Evolutionary conservation across 2,329 filamentous ascomycete species (phyloP).

Genomic region (Akanthomyces dipterigenus): DNA sequence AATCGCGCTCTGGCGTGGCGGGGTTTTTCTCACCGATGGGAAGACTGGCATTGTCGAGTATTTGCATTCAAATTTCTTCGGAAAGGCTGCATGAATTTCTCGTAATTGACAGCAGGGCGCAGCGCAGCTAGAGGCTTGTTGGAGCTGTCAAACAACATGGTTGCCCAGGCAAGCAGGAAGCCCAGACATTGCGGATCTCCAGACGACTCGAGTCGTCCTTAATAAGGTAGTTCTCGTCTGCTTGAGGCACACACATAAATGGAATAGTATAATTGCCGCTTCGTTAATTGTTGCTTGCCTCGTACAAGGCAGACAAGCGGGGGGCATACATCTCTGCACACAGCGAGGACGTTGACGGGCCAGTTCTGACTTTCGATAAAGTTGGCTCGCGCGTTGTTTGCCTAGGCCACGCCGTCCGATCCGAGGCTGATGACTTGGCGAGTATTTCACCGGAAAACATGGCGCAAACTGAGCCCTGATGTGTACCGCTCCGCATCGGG

Average conservation of each 20-base stretch:
- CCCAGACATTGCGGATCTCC: not conserved
- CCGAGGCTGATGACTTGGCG: not conserved
- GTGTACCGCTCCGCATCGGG: not conserved
- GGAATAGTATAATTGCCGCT: not conserved
- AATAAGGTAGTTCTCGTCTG: too few relatives aligned
- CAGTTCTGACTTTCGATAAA: not conserved
- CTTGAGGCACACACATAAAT: not conserved
- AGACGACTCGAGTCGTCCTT: not conserved
- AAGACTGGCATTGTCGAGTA: not conserved
- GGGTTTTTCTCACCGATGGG: not conserved
- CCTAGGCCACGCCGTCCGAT: not conserved
- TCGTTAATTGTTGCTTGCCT: not conserved
- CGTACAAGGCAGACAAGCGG: not conserved
- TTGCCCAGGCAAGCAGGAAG: not conserved
- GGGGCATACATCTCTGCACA: not conserved
- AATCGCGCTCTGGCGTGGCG: not conserved
- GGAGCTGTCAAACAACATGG: not conserved
- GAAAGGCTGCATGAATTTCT: not conserved
- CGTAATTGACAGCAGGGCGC: not conserved
- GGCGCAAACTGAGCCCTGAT: slow-evolving; percentile 1
- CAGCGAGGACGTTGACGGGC: not conserved
- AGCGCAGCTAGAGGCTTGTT: not conserved
- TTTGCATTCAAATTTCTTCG: not conserved
- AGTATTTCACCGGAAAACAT: not conserved
- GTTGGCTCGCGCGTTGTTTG: not conserved